Base-by-base conservation (phyloP, 1,284 basidiomycete species). In the Inonotus obliquus region DNA sequence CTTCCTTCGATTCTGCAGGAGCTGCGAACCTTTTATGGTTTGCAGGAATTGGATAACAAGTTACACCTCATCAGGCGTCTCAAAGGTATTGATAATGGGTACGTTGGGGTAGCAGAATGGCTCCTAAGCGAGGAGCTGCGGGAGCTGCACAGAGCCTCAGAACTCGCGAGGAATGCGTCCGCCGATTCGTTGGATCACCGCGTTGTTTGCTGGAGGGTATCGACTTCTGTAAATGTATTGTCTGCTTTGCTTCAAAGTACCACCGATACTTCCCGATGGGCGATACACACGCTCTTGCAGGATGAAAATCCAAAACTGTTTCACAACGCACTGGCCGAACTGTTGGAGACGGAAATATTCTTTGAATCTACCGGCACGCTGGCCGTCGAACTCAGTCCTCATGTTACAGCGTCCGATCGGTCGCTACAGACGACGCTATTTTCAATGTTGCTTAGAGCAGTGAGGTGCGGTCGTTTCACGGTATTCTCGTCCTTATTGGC, bases 21-120 rank as follows among this genome's bases (percentile, higher is more conserved):
- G 51, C 67, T 90, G 5, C 76, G 72, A 63, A 61, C 69, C 0
- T 89, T 90, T 70, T 80, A 86, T 68, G 75, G 74, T 2, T 70
- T 79, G 3, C 73, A 90, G 44, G 82, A 87, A 60, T 74, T 79
- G 1, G 80, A 83, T 59, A 80, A 76, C 59, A 82, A 80, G 67
- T 74, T 78, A 1, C 76, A 79, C 48, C 72, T 91, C 38, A 69
- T 89, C n/a, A 73, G 78, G 54, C 77, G 82, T 4, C 75, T 91
- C 2, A 74, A 81, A 25, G 74, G 72, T 21, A 69, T 91, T 13
- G 89, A 92, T 65, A 71, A 77, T 2, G 85, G 81, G 4, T 70
- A 77, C 11, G 74, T 83, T 5, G 84, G 83, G 1, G 69, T 90
- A 2, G 87, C 83, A n/a, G 85, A 89, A 63, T 92, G 87, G 86